Conservation (phyloP, 2,329 filamentous ascomycete genomes). For the Calonectria pteridis region DNA sequence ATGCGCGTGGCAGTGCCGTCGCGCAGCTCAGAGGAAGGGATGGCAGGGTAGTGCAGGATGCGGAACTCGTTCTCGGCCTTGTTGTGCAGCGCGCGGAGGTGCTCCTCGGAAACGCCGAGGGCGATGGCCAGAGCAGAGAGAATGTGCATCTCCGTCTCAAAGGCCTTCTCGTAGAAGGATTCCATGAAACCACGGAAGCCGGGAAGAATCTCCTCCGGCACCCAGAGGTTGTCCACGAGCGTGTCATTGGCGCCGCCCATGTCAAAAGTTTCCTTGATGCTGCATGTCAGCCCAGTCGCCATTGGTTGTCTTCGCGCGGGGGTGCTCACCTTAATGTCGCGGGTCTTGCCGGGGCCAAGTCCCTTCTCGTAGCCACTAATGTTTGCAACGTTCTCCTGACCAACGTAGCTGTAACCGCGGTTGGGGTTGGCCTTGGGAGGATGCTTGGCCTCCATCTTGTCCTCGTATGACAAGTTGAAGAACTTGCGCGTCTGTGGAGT, state of each 20-base stretch:
- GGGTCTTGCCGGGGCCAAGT: conserved; percentile 68
- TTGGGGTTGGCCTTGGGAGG: conserved; percentile 51
- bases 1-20: conserved; percentile 46
- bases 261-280: conserved; percentile 55
- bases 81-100: conserved; percentile 75
- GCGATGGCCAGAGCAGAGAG: conserved; percentile 84
- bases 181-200: conserved; percentile 50
- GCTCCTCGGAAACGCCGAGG: conserved; percentile 74
- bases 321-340: conserved; percentile 51
- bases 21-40: conserved; percentile 45
- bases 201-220: conserved; percentile 40
- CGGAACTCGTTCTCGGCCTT: conserved; percentile 71
- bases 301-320: neutral
- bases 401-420: conserved; percentile 52
- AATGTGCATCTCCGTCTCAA: conserved; percentile 76
- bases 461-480: conserved; percentile 47
- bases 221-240: conserved; percentile 46
- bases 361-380: conserved; percentile 49
- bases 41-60: conserved; percentile 65
- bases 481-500: conserved; percentile 43
- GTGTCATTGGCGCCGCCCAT: conserved; percentile 51
- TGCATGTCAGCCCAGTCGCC: conserved; percentile 30
- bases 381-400: conserved; percentile 51
- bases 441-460: conserved; percentile 49
- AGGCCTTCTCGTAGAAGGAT: conserved; percentile 77